phyloP scores from a whole-genome alignment of 306 rosid species.

The Clitoria ternatea region DNA sequence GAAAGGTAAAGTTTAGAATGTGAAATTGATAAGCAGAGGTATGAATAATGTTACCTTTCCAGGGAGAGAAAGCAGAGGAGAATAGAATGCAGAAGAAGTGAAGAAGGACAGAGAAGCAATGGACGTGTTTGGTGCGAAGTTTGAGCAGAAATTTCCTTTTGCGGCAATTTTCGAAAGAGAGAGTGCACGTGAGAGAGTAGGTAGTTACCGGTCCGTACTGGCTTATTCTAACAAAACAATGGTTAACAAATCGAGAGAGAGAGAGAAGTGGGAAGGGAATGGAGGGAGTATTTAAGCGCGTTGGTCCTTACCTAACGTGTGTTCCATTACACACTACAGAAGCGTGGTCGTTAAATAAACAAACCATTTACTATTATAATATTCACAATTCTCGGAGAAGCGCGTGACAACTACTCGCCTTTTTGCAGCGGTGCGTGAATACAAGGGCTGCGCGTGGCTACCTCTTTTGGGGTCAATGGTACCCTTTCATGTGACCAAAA shows the following conservation, averaged over 20 bases:
- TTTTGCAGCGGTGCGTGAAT: no score
- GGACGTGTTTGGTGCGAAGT: neutral
- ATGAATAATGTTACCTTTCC: no score
- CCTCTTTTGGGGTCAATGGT: no score
- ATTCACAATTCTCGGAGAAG: no score
- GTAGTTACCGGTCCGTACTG: neutral
- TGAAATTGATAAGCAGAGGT: neutral
- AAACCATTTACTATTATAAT: neutral
- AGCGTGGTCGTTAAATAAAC: neutral
- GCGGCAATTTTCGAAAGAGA: neutral
- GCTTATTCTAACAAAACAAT: no score
- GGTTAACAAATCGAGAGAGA: no score
- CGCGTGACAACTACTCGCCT: no score
- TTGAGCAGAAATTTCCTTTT: neutral
- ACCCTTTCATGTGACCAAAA: no score
- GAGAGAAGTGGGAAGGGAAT: neutral
- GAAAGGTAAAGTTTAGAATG: neutral
- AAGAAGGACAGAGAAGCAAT: no score
- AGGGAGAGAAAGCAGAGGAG: no score
- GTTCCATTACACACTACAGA: neutral
- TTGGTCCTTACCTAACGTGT: constrained; percentile 18
- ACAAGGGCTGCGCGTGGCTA: no score
- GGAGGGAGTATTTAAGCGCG: constrained; percentile 25
- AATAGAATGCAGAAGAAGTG: neutral
- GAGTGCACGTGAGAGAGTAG: neutral